A percentile compares a stretch with the other conserved stretches of the same genome.
Conservation (phyloP, 2,329 filamentous ascomycete genomes). For the Cordyceps militaris region DNA sequence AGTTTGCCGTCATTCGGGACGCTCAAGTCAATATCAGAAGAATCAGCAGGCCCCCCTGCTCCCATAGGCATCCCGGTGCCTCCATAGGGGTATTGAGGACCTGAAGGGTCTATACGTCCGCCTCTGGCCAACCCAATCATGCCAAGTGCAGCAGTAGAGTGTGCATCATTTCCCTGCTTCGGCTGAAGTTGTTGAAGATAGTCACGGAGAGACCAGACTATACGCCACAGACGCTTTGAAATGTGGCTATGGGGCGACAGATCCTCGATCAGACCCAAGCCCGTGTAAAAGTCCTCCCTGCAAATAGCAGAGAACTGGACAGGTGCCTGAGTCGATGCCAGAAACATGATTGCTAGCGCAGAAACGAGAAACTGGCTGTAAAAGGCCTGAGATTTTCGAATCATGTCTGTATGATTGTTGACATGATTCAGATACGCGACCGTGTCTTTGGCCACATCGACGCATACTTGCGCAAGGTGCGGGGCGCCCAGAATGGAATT, state of each 20-base stretch:
- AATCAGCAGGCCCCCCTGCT: background rate
- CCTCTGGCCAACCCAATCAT: conserved; percentile 48
- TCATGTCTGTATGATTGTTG: conserved; percentile 65
- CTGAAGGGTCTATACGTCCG: background rate
- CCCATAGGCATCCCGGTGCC: background rate
- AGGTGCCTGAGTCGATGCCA: conserved; percentile 69
- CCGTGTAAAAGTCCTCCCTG: conserved; percentile 72
- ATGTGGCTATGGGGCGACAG: conserved; percentile 66
- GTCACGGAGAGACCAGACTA: conserved; percentile 62
- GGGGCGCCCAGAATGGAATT: conserved; percentile 75
- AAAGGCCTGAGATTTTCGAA: conserved; percentile 64
- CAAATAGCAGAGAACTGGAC: conserved; percentile 61
- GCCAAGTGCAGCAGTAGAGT: conserved; percentile 44
- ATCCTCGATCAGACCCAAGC: conserved; percentile 65
- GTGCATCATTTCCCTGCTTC: conserved; percentile 39
- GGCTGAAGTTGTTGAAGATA: conserved; percentile 64
- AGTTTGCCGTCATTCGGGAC: background rate
- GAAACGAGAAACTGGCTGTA: conserved; percentile 77
- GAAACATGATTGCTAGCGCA: conserved; percentile 66
- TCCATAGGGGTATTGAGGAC: background rate
- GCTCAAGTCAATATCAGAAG: background rate
- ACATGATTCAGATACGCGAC: conserved; percentile 64
- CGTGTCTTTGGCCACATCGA: conserved; percentile 70
- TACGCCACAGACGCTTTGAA: conserved; percentile 66
- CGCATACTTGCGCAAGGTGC: conserved; percentile 63